These are phyloP conservation scores for Pholiota microspora DNA, from an alignment of 768 basidiomycete genomes.

Conservation along the genomic window DNA sequence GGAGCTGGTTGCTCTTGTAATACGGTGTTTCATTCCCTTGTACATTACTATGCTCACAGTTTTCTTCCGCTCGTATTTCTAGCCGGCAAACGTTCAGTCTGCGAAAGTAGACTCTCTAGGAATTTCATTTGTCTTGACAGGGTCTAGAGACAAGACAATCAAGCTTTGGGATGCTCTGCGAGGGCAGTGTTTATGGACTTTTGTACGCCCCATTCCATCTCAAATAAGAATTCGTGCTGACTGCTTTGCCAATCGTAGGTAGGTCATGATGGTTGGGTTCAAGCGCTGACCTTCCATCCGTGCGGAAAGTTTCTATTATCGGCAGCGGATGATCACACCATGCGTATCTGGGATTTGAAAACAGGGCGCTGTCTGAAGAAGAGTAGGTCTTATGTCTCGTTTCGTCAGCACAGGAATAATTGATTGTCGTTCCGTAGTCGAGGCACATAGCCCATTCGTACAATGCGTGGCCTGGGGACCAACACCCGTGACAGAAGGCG, in stretches of 20 bases:
- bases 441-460: constrained; percentile 86
- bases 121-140: constrained; percentile 68
- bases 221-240: constrained; percentile 7
- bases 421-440: constrained; percentile 35
- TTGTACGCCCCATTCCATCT: constrained; percentile 48
- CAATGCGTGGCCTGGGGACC: constrained; percentile 80
- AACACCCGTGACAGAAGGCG: constrained; percentile 30
- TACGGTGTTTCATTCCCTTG: neutral
- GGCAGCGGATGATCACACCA: constrained; percentile 88
- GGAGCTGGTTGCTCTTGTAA: constrained; percentile 72
- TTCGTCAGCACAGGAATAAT: neutral
- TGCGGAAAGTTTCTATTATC: constrained; percentile 89
- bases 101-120: constrained; percentile 28
- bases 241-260: constrained; percentile 33
- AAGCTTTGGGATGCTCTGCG: constrained; percentile 86
- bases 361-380: constrained; percentile 84
- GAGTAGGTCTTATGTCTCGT: constrained; percentile 13
- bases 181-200: constrained; percentile 76
- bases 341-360: constrained; percentile 86
- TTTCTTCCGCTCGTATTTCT: neutral
- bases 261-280: constrained; percentile 90
- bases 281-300: constrained; percentile 86
- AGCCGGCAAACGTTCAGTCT: constrained; percentile 24
- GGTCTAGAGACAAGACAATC: constrained; percentile 89
- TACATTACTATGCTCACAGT: neutral